These are phyloP conservation scores for Dissophora globulifera DNA, from an alignment of 192 early-diverging fungal species.

Conservation along the genomic window DNA sequence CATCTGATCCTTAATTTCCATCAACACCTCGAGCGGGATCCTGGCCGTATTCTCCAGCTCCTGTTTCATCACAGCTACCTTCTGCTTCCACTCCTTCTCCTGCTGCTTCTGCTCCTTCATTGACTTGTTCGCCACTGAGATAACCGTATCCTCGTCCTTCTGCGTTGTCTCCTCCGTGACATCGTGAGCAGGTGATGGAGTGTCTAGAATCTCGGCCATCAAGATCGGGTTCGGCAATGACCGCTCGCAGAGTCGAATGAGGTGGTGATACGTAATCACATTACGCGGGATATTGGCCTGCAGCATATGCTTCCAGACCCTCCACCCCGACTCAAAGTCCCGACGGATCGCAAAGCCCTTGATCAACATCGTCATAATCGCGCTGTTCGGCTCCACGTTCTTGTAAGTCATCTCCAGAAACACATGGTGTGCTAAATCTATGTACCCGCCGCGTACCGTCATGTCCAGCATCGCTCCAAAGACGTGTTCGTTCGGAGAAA, in stretches of 20 bases:
- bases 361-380: slow-evolving; percentile 38
- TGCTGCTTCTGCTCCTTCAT: neutral
- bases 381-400: slow-evolving; percentile 33
- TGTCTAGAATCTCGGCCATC: slow-evolving; percentile 8
- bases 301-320: slow-evolving; percentile 41
- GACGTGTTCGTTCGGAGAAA: slow-evolving; percentile 29
- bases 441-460: slow-evolving; percentile 9
- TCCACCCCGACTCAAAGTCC: slow-evolving; percentile 51
- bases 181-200: neutral
- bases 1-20: slow-evolving; percentile 38
- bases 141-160: too few species aligned
- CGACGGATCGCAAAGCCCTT: slow-evolving; percentile 42
- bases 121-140: neutral
- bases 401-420: slow-evolving; percentile 36
- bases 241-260: slow-evolving; percentile 47
- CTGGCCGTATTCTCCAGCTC: slow-evolving; percentile 2
- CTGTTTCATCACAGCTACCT: too few species aligned
- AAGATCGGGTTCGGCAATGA: slow-evolving; percentile 16
- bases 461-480: slow-evolving; percentile 31
- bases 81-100: neutral
- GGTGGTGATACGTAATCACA: slow-evolving; percentile 36
- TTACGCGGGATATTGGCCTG: slow-evolving; percentile 41
- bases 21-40: slow-evolving; percentile 25
- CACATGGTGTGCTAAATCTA: slow-evolving; percentile 25
- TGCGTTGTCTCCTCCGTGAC: neutral